Evolutionary conservation across 805 yeast species (phyloP).

Genomic region (Brettanomyces nanus): DNA sequence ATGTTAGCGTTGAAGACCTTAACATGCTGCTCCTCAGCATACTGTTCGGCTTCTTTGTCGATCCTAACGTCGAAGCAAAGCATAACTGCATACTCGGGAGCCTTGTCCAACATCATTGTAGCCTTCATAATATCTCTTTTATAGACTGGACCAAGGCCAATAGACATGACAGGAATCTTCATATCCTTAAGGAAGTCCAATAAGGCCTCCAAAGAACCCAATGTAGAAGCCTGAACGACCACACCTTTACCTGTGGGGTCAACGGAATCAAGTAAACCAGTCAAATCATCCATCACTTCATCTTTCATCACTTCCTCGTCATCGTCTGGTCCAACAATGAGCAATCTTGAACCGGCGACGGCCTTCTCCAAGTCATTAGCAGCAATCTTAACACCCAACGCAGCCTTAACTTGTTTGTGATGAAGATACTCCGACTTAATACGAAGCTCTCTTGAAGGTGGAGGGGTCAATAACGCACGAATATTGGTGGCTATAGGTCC

Average conservation of each 20-base stretch:
- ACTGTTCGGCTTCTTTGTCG: slow-evolving; percentile 97
- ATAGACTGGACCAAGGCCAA: slow-evolving; percentile 95
- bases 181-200: slow-evolving; percentile 94
- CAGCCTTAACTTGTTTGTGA: slow-evolving; percentile 97
- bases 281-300: slow-evolving; percentile 97
- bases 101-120: slow-evolving; percentile 91
- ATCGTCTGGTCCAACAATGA: slow-evolving; percentile 94
- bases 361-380: slow-evolving; percentile 98
- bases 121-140: slow-evolving; percentile 99
- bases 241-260: slow-evolving; percentile 96
- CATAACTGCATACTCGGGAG: slow-evolving; percentile 95
- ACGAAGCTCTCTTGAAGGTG: slow-evolving; percentile 93
- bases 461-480: slow-evolving; percentile 94
- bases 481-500: slow-evolving; percentile 97
- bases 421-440: slow-evolving; percentile 94
- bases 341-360: slow-evolving; percentile 94
- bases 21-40: slow-evolving; percentile 88
- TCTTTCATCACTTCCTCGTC: slow-evolving; percentile 97
- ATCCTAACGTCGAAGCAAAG: slow-evolving; percentile 95
- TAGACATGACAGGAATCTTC: slow-evolving; percentile 99
- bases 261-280: slow-evolving; percentile 89
- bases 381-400: slow-evolving; percentile 96
- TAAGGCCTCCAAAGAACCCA: slow-evolving; percentile 96
- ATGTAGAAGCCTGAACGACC: slow-evolving; percentile 95
- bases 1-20: slow-evolving; percentile 93